Evolutionary conservation across 192 early-diverging fungal species (phyloP).

Genomic region (Globomyces pollinis-pini): DNA sequence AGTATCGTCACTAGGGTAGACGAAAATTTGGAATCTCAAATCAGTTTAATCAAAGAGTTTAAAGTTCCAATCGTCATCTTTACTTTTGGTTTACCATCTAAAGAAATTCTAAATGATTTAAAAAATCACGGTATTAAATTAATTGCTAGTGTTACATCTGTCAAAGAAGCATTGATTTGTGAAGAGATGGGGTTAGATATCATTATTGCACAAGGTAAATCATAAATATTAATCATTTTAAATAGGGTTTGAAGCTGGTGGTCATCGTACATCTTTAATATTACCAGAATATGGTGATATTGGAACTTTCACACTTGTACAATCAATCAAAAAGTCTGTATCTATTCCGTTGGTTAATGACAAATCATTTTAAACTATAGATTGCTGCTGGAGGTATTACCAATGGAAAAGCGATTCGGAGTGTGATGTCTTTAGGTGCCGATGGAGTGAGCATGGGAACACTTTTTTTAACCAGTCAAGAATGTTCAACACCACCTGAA

Average conservation of each 20-base stretch:
- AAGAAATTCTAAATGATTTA: neutral
- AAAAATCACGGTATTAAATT: neutral
- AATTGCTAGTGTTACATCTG: neutral
- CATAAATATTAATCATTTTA: no score
- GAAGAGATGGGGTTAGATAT: constrained; percentile 7
- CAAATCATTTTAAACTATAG: no score
- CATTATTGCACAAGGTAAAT: constrained; percentile 3
- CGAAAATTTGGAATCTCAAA: neutral
- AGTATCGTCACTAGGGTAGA: neutral
- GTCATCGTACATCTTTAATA: constrained; percentile 1
- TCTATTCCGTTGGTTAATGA: neutral
- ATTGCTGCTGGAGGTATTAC: constrained; percentile 9
- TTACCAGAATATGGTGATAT: constrained; percentile 5
- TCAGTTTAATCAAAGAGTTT: neutral
- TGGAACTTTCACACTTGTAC: neutral
- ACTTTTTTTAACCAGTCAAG: constrained; percentile 1
- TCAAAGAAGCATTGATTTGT: neutral
- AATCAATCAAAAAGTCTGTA: neutral
- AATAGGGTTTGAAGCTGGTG: constrained; percentile 13
- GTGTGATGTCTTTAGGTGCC: neutral
- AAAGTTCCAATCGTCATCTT: constrained; percentile 8
- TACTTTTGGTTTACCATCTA: constrained; percentile 8
- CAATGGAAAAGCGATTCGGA: neutral
- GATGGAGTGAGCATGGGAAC: neutral
- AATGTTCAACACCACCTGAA: constrained; percentile 6